Evolutionary conservation across 129 eudicot species (phyloP).

Genomic region (Apium graveolens): DNA sequence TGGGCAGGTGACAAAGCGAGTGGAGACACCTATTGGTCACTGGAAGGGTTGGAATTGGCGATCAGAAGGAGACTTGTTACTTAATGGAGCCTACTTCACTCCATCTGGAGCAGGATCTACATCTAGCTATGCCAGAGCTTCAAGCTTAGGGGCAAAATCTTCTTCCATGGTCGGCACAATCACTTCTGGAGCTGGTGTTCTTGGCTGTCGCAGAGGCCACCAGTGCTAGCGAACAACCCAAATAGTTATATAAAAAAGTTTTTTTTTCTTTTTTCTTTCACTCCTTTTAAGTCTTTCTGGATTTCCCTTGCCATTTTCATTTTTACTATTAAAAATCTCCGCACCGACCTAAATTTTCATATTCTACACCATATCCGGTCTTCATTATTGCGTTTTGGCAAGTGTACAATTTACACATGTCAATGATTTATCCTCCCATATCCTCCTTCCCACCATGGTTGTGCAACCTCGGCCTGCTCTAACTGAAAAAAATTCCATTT

Average conservation of each 20-base stretch:
- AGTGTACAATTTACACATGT: slow-evolving; percentile 46
- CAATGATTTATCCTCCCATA: slow-evolving; percentile 14
- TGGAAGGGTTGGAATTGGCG: slow-evolving; percentile 93
- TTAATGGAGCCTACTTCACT: slow-evolving; percentile 74
- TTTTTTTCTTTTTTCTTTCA: not conserved
- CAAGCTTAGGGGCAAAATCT: slow-evolving; percentile 75
- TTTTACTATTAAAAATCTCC: not conserved
- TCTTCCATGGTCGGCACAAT: slow-evolving; percentile 63
- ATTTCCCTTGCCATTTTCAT: not conserved
- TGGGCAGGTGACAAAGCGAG: slow-evolving; percentile 71
- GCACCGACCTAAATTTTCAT: not conserved
- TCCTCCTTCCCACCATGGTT: slow-evolving; percentile 13
- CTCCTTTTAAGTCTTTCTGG: not conserved
- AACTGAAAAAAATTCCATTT: slow-evolving; percentile 15
- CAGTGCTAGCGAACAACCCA: slow-evolving; percentile 35
- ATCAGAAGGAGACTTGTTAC: slow-evolving; percentile 75
- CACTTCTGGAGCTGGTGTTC: slow-evolving; percentile 62
- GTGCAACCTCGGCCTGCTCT: slow-evolving; percentile 55
- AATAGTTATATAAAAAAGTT: not conserved
- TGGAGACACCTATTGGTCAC: slow-evolving; percentile 30
- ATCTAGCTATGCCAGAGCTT: slow-evolving; percentile 71
- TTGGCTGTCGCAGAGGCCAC: slow-evolving; percentile 55
- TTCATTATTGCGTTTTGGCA: slow-evolving; percentile 23
- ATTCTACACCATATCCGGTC: not conserved
- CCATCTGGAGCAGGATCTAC: slow-evolving; percentile 76